Evolutionary conservation across 2,329 filamentous ascomycete genomes (phyloP).

Genomic region (Didymosphaeria variabile): DNA sequence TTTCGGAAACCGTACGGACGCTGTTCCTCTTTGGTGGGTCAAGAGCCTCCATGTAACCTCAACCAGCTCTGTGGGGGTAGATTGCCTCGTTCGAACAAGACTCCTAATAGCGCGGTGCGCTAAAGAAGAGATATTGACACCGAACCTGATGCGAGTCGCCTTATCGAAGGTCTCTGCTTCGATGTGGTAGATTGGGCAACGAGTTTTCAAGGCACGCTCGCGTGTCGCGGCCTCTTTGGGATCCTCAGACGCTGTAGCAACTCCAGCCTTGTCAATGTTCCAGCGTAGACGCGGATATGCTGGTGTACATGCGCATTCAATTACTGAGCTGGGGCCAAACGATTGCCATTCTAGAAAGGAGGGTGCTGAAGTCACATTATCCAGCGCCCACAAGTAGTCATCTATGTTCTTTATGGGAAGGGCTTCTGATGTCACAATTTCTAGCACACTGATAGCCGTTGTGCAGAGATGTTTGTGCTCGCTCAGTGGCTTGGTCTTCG

Average conservation of each 20-base stretch:
- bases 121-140: conserved; percentile 54
- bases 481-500: background rate
- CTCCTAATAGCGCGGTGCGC: conserved; percentile 54
- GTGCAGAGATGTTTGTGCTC: conserved; percentile 24
- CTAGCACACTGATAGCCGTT: conserved; percentile 28
- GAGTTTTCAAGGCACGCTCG: conserved; percentile 61
- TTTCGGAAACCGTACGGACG: conserved; percentile 44
- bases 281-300: conserved; percentile 34
- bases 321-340: background rate
- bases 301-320: conserved; percentile 39
- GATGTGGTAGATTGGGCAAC: conserved; percentile 46
- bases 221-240: conserved; percentile 59
- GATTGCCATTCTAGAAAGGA: conserved; percentile 34
- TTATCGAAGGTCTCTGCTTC: conserved; percentile 27
- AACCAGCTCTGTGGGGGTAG: conserved; percentile 17
- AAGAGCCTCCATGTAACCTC: conserved; percentile 55
- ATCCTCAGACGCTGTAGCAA: conserved; percentile 41
- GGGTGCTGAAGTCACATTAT: conserved; percentile 27
- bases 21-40: conserved; percentile 53
- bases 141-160: conserved; percentile 50
- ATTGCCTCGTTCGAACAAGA: conserved; percentile 36
- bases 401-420: conserved; percentile 17
- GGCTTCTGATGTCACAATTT: conserved; percentile 23
- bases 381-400: conserved; percentile 34
- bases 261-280: conserved; percentile 30